Evolutionary conservation across 441 rosid genomes (phyloP).

Genomic region (Sinapis alba): DNA sequence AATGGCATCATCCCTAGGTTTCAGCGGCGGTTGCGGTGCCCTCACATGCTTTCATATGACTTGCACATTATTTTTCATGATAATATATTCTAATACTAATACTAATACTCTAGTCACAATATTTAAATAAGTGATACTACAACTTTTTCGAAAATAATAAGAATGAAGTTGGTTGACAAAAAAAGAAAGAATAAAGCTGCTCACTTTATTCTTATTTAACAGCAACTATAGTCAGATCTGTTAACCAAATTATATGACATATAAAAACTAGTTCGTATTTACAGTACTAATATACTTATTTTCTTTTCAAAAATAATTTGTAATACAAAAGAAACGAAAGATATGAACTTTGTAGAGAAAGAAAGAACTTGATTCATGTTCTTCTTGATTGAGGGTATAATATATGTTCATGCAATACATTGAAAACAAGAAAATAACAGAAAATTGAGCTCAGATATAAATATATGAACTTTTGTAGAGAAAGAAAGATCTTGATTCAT

Average conservation of each 20-base stretch:
- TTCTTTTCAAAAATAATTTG: background rate
- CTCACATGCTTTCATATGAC: slow-evolving; percentile 38
- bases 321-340: background rate
- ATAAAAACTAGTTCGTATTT: background rate
- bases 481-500: background rate
- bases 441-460: too few species aligned
- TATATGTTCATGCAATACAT: too few species aligned
- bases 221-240: background rate
- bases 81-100: background rate
- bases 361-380: background rate
- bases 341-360: background rate
- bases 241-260: background rate
- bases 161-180: background rate
- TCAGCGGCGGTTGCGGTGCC: slow-evolving; percentile 42
- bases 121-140: background rate
- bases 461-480: too few species aligned
- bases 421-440: too few species aligned
- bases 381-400: background rate
- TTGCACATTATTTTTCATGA: slow-evolving; percentile 3
- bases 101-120: background rate
- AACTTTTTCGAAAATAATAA: background rate
- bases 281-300: background rate
- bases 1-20: slow-evolving; percentile 24
- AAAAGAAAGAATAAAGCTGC: background rate
- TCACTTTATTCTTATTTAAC: background rate